Evolutionary conservation across 352 stramenopile genomes (phyloP).

Genomic region (Phytophthora citricola): DNA sequence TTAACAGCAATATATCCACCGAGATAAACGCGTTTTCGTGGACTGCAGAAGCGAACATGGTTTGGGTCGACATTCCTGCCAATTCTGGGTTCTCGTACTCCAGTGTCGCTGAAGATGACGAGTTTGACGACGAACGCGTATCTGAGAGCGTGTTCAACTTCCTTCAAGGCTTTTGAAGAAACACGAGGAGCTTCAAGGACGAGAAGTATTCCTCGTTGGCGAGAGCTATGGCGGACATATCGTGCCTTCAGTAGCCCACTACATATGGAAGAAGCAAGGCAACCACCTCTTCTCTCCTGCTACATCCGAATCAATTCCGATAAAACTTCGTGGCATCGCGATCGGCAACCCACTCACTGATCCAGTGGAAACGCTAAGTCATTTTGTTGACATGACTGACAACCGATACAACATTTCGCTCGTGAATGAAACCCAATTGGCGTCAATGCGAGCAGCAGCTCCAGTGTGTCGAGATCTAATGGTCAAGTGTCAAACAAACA

Average conservation of each 20-base stretch:
- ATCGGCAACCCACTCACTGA: constrained; percentile 10
- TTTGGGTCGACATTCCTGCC: constrained; percentile 68
- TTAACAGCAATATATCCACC: constrained; percentile 46
- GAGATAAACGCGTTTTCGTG: constrained; percentile 56
- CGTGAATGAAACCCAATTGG: constrained; percentile 26
- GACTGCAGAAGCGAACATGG: constrained; percentile 57
- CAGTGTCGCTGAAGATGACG: constrained; percentile 29
- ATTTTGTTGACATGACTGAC: constrained; percentile 47
- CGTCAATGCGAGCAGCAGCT: constrained; percentile 26
- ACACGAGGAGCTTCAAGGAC: constrained; percentile 48
- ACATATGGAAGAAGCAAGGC: constrained; percentile 12
- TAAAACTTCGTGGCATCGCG: constrained; percentile 10
- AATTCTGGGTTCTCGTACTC: constrained; percentile 59
- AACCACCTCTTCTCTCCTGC: constrained; percentile 4
- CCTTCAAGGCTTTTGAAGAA: constrained; percentile 56
- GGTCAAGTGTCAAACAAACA: constrained; percentile 24
- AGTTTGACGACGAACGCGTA: constrained; percentile 52
- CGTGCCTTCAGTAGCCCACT: constrained; percentile 8
- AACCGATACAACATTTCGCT: constrained; percentile 66
- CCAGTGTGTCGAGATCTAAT: constrained; percentile 35
- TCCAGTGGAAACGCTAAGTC: not conserved
- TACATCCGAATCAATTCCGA: not conserved
- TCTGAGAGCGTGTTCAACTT: constrained; percentile 66
- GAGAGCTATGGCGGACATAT: constrained; percentile 52
- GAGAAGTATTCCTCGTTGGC: constrained; percentile 59